phyloP scores from a whole-genome alignment of 345 rosid species.

The Melaleuca quinquenervia region DNA sequence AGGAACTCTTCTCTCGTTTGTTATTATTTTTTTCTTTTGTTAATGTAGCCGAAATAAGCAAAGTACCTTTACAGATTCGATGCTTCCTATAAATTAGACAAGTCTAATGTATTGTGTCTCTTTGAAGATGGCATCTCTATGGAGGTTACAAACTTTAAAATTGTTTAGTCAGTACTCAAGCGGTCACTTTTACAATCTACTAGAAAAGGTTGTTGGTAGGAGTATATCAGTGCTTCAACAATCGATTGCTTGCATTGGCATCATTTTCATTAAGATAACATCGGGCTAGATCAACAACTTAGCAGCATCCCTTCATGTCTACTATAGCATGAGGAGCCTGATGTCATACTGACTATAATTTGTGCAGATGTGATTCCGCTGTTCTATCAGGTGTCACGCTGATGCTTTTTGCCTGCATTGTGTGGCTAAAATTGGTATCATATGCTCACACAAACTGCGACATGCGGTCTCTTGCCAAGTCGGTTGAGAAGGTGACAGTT shows the following conservation, averaged over 20 bases:
- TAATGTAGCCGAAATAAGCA: background rate
- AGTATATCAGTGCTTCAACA: background rate
- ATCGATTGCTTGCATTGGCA: background rate
- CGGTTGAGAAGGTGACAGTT: conserved; percentile 50
- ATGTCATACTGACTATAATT: conserved; percentile 4
- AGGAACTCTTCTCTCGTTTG: background rate
- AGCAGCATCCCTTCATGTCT: background rate
- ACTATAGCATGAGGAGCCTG: background rate
- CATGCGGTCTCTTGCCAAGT: conserved; percentile 57
- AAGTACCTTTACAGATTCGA: background rate
- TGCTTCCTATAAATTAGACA: background rate
- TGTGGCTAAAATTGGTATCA: conserved; percentile 92
- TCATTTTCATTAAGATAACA: background rate
- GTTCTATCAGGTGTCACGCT: conserved; percentile 72
- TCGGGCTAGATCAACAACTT: background rate
- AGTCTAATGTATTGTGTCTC: background rate
- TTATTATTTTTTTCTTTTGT: background rate
- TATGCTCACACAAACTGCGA: conserved; percentile 90
- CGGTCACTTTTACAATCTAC: background rate
- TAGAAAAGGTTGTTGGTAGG: background rate
- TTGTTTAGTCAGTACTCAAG: background rate
- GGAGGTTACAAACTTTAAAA: background rate
- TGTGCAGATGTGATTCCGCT: conserved; percentile 84
- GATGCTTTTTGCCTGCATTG: conserved; percentile 94
- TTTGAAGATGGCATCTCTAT: background rate